phyloP scores from a whole-genome alignment of 169 alveolate species.

The Plasmodium vivax region DNA sequence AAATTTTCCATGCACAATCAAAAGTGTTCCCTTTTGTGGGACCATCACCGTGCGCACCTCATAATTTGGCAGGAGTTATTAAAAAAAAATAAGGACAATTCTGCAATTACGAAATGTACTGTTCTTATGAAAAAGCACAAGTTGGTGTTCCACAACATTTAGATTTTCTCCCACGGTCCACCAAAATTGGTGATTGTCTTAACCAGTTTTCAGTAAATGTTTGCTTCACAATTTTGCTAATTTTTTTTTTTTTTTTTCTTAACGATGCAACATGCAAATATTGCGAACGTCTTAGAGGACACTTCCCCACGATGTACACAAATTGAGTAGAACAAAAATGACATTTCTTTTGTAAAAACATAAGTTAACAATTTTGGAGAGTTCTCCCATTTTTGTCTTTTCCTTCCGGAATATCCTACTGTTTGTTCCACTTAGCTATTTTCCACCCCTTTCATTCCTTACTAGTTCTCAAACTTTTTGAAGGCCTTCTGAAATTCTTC shows the following conservation, averaged over 20 bases:
- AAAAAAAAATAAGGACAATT: neutral
- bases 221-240: neutral
- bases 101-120: neutral
- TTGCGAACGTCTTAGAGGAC: neutral
- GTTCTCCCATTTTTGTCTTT: neutral
- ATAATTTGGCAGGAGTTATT: neutral
- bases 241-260: neutral
- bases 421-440: neutral
- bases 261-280: neutral
- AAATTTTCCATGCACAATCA: neutral
- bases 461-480: constrained; percentile 16
- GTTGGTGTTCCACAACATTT: neutral
- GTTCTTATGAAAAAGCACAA: neutral
- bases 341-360: neutral
- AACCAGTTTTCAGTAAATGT: neutral
- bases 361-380: neutral
- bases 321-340: neutral
- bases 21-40: neutral
- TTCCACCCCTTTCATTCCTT: constrained; percentile 8
- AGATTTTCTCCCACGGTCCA: neutral
- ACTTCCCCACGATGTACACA: neutral
- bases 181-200: neutral
- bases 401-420: neutral
- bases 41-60: neutral
- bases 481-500: constrained; percentile 73